These are phyloP conservation scores for Colletotrichum sp. DNA, from an alignment of 2,329 filamentous ascomycete genomes.

Conservation along the genomic window DNA sequence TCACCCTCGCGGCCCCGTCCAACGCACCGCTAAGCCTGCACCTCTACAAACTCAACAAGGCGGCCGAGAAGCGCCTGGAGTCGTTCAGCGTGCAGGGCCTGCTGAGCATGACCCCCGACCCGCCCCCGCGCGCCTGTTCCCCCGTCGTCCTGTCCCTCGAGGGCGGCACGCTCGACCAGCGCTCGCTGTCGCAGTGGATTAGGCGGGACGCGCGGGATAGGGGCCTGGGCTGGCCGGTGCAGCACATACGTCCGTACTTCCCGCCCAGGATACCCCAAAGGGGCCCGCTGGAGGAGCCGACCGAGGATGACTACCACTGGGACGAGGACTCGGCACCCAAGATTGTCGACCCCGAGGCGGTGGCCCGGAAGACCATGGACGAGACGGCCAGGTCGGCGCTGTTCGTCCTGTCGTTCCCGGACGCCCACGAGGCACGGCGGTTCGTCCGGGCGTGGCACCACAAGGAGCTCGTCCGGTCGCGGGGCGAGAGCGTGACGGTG, in stretches of 20 bases:
- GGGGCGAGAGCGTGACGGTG: not conserved
- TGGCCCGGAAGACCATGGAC: not conserved
- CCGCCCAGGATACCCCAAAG: not conserved
- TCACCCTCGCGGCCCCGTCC: slow-evolving; percentile 53
- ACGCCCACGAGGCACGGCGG: slow-evolving; percentile 35
- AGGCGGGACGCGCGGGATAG: slow-evolving; percentile 45
- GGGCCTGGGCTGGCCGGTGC: slow-evolving; percentile 26
- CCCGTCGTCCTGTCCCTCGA: slow-evolving; percentile 41
- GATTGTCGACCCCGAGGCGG: not conserved
- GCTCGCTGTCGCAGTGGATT: slow-evolving; percentile 40
- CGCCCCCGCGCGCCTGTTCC: slow-evolving; percentile 23
- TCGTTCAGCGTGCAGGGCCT: slow-evolving; percentile 16
- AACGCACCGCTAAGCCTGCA: slow-evolving; percentile 26
- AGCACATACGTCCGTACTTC: slow-evolving; percentile 17
- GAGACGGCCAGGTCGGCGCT: slow-evolving; percentile 22
- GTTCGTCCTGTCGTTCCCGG: slow-evolving; percentile 37
- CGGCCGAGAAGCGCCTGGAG: slow-evolving; percentile 30
- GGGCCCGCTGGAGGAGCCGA: not conserved
- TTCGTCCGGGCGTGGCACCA: slow-evolving; percentile 48
- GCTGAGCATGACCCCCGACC: slow-evolving; percentile 17
- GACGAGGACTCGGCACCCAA: not conserved
- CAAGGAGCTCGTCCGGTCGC: slow-evolving; percentile 26
- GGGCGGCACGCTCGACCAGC: slow-evolving; percentile 30
- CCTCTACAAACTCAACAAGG: slow-evolving; percentile 13
- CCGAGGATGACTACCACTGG: not conserved